Evolutionary conservation across 371 early-diverging fungal genomes (phyloP).

Genomic region (Dinochytrium kinnereticum): DNA sequence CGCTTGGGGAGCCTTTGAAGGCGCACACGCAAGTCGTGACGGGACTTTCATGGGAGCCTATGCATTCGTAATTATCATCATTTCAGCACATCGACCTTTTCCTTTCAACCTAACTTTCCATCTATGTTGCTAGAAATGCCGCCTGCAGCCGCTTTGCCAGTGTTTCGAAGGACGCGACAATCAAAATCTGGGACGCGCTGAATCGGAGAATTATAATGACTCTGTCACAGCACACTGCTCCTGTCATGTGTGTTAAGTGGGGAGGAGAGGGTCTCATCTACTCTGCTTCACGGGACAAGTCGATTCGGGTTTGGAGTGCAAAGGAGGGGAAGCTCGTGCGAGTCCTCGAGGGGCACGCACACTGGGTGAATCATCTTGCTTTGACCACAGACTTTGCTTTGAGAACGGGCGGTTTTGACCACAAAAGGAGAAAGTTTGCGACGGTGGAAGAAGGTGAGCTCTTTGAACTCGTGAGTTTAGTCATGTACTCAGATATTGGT

Average conservation of each 20-base stretch:
- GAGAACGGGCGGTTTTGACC: slow-evolving; percentile 90
- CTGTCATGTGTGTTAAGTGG: slow-evolving; percentile 93
- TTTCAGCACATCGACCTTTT: slow-evolving; percentile 6
- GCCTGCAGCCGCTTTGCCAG: slow-evolving; percentile 83
- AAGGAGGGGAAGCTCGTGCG: slow-evolving; percentile 80
- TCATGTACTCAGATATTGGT: background rate
- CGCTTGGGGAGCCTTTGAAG: slow-evolving; percentile 76
- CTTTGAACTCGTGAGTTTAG: background rate
- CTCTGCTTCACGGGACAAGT: slow-evolving; percentile 89
- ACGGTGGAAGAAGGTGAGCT: slow-evolving; percentile 66
- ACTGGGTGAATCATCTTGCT: slow-evolving; percentile 94
- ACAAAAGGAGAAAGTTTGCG: slow-evolving; percentile 68
- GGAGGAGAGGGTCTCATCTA: slow-evolving; percentile 94
- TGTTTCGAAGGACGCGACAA: slow-evolving; percentile 94
- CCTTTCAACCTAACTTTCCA: background rate
- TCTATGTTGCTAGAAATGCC: slow-evolving; percentile 46
- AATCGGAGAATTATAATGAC: slow-evolving; percentile 77
- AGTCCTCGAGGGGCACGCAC: slow-evolving; percentile 90
- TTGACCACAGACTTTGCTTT: slow-evolving; percentile 88
- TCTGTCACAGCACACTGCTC: slow-evolving; percentile 87
- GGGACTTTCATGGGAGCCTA: slow-evolving; percentile 90
- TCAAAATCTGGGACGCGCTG: slow-evolving; percentile 93
- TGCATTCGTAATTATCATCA: slow-evolving; percentile 65
- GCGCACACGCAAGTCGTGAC: slow-evolving; percentile 93
- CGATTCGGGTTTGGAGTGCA: slow-evolving; percentile 93